Conservation (phyloP, 192 early-diverging fungal species). For the Mortierella claussenii region DNA sequence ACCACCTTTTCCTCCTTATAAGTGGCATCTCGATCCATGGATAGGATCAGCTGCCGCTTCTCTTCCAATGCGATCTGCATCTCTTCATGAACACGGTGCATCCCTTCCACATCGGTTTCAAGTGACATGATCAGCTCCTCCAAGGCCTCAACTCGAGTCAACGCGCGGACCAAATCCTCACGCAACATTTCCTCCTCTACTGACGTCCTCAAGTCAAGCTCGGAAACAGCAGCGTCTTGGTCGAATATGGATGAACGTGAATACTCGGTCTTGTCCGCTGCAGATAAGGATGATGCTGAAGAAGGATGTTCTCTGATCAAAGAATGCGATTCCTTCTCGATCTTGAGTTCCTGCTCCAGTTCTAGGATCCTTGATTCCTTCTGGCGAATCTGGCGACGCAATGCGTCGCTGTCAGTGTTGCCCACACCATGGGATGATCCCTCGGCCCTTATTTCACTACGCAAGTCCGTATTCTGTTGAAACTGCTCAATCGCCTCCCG, state of each 20-base stretch:
- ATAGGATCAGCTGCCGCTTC: not conserved
- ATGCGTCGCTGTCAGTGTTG: not conserved
- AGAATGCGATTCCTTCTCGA: not conserved
- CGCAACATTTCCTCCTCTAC: not conserved
- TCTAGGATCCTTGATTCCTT: not conserved
- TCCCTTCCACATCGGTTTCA: constrained; percentile 9
- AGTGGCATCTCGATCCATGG: not conserved
- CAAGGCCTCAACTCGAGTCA: not conserved
- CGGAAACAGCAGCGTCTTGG: not conserved
- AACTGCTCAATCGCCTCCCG: not conserved
- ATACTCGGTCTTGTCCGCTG: not conserved
- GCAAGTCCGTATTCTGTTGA: not conserved
- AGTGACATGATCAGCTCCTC: not conserved
- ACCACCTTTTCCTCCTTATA: constrained; percentile 8
- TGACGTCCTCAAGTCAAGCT: not conserved
- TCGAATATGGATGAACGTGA: not conserved
- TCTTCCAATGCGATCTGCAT: not conserved
- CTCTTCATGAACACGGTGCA: not conserved
- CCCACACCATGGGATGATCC: too few relatives aligned
- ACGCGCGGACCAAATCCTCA: constrained; percentile 1
- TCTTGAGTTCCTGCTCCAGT: not conserved
- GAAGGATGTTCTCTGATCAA: not conserved
- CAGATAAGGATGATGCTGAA: too few relatives aligned
- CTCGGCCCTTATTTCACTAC: too few relatives aligned
- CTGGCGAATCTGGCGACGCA: not conserved